Percentiles rank a stretch among this genome's conserved stretches.
Conservation (phyloP, 306 rosid species). For the apple (Malus domestica) region DNA sequence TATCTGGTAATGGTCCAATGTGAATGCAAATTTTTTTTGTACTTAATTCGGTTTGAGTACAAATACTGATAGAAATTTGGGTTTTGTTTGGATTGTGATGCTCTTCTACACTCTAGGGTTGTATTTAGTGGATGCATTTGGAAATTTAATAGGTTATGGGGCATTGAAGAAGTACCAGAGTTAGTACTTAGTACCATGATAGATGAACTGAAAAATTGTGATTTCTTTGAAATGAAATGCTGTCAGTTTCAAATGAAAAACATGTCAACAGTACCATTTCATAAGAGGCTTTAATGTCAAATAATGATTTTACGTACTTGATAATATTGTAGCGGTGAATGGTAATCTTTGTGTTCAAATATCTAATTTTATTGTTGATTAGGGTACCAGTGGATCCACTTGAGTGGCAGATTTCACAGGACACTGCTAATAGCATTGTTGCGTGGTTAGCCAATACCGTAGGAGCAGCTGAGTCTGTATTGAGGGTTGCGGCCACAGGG, state of each 20-base stretch:
- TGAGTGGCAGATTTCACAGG: slow-evolving; percentile 96
- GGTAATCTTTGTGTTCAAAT: not conserved
- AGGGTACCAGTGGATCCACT: slow-evolving; percentile 97
- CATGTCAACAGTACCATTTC: not conserved
- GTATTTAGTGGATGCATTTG: no score
- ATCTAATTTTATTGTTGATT: not conserved
- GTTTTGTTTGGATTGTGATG: no score
- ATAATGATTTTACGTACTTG: not conserved
- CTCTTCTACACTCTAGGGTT: no score
- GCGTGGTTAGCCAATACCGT: slow-evolving; percentile 81
- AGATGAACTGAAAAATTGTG: not conserved
- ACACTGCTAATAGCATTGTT: slow-evolving; percentile 61
- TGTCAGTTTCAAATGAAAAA: not conserved
- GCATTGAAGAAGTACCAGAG: not conserved
- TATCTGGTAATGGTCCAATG: no score
- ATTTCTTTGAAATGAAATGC: not conserved
- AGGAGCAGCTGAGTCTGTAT: slow-evolving; percentile 89
- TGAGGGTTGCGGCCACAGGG: slow-evolving; percentile 94
- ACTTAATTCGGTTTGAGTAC: no score
- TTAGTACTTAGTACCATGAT: no score
- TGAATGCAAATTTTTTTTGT: no score
- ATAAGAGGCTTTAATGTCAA: not conserved
- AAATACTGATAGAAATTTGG: no score
- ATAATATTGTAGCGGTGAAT: not conserved
- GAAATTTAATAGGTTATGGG: not conserved